These are phyloP conservation scores for Aspergillus caelatus DNA, from an alignment of 2,329 filamentous ascomycete species.

Conservation along the genomic window DNA sequence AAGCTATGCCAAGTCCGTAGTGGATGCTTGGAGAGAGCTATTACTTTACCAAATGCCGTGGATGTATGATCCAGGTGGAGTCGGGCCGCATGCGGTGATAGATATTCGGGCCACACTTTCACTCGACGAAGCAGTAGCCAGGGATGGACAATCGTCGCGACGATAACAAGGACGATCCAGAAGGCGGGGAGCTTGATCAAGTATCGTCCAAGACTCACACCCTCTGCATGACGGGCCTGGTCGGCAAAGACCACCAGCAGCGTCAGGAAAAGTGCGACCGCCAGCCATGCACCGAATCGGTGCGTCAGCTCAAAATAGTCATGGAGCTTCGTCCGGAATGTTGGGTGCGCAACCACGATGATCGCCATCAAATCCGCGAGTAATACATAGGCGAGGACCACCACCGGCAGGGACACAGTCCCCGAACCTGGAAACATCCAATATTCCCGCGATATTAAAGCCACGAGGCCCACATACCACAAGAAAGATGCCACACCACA, in stretches of 20 bases:
- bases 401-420: conserved; percentile 32
- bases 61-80: conserved; percentile 26
- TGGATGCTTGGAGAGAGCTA: conserved; percentile 22
- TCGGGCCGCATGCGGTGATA: conserved; percentile 27
- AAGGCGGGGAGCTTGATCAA: conserved; percentile 15
- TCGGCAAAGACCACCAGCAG: conserved; percentile 16
- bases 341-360: conserved; percentile 19
- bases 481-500: conserved; percentile 39
- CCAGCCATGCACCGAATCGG: conserved; percentile 41
- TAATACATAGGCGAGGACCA: conserved; percentile 12
- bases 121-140: conserved; percentile 25
- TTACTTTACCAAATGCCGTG: conserved; percentile 20
- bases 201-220: neutral
- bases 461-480: conserved; percentile 42
- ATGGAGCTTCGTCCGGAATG: conserved; percentile 32
- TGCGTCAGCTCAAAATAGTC: conserved; percentile 42
- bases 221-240: conserved; percentile 5
- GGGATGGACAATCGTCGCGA: conserved; percentile 23
- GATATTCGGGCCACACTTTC: conserved; percentile 23
- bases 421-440: conserved; percentile 1
- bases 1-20: conserved; percentile 29
- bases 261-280: conserved; percentile 20
- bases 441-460: conserved; percentile 14
- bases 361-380: conserved; percentile 10
- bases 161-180: conserved; percentile 27